Evolutionary conservation across 225 moss, liverwort and hornwort species (phyloP).

Genomic region (Sphagnum contortum): DNA sequence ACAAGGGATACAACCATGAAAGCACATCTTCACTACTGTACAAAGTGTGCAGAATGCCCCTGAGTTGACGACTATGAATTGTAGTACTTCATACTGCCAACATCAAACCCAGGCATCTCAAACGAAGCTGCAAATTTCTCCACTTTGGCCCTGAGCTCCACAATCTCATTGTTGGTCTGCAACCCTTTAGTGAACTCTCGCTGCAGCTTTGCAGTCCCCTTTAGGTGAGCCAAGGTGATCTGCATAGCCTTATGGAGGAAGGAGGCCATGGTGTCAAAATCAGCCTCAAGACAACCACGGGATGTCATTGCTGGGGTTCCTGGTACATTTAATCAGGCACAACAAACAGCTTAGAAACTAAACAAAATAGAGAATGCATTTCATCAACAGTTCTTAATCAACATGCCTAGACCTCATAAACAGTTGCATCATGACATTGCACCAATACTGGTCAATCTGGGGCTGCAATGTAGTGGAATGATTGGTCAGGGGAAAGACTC

Average conservation of each 20-base stretch:
- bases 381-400: no score
- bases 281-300: conserved; percentile 15
- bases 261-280: conserved; percentile 53
- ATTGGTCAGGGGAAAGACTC: conserved; percentile 1
- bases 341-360: no score
- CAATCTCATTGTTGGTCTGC: conserved; percentile 41
- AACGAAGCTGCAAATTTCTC: conserved; percentile 72
- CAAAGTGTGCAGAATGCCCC: no score
- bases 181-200: conserved; percentile 46
- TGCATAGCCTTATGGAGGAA: conserved; percentile 58
- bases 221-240: conserved; percentile 48
- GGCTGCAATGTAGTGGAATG: no score
- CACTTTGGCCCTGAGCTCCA: conserved; percentile 47
- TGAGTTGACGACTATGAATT: no score
- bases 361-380: no score
- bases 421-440: no score
- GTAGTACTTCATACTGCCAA: conserved; percentile 4
- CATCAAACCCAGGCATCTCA: conserved; percentile 94
- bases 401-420: no score
- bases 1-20: no score
- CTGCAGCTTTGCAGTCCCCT: conserved; percentile 54
- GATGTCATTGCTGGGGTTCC: conserved; percentile 21
- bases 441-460: no score
- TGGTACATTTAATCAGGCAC: not conserved
- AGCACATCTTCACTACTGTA: no score